Percentiles rank a stretch among this genome's conserved stretches.
These are phyloP conservation scores for Coemansia sp. DNA, from an alignment of 192 early-diverging fungal genomes.

Conservation along the genomic window DNA sequence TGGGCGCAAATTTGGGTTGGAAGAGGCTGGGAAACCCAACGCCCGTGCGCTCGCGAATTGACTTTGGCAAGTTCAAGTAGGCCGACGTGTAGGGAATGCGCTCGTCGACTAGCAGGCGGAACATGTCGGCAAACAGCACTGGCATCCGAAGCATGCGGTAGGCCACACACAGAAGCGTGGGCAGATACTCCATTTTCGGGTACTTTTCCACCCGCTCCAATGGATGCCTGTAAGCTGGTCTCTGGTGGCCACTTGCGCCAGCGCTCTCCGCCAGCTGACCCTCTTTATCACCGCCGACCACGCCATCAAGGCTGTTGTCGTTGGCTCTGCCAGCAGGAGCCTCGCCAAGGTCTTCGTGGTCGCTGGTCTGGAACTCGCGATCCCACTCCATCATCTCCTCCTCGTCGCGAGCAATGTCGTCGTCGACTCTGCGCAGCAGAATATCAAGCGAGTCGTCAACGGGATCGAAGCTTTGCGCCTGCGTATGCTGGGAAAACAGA, in stretches of 20 bases:
- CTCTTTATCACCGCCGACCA: neutral
- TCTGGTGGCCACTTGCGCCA: neutral
- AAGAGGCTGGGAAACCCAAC: conserved; percentile 14
- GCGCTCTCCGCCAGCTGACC: neutral
- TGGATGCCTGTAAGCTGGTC: neutral
- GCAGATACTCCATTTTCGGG: conserved; percentile 36
- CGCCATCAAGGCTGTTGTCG: neutral
- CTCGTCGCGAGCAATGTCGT: conserved; percentile 42
- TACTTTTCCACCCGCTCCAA: conserved; percentile 16
- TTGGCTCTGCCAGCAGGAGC: neutral
- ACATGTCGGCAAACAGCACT: conserved; percentile 26
- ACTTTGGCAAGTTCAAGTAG: conserved; percentile 12
- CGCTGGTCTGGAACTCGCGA: neutral
- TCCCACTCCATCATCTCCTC: conserved; percentile 33
- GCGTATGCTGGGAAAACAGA: conserved; percentile 20
- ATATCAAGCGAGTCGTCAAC: conserved; percentile 37
- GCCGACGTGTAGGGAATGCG: conserved; percentile 35
- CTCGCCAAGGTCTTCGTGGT: neutral
- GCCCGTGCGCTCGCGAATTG: conserved; percentile 21
- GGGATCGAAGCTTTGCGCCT: conserved; percentile 1
- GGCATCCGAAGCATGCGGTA: conserved; percentile 31
- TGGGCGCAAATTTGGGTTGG: conserved; percentile 13
- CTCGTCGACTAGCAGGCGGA: conserved; percentile 34
- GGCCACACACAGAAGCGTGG: conserved; percentile 26
- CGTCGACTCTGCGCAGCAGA: conserved; percentile 34